Evolutionary conservation across 2,329 filamentous ascomycete genomes (phyloP).

Genomic region (Verticillium nonalfalfae): DNA sequence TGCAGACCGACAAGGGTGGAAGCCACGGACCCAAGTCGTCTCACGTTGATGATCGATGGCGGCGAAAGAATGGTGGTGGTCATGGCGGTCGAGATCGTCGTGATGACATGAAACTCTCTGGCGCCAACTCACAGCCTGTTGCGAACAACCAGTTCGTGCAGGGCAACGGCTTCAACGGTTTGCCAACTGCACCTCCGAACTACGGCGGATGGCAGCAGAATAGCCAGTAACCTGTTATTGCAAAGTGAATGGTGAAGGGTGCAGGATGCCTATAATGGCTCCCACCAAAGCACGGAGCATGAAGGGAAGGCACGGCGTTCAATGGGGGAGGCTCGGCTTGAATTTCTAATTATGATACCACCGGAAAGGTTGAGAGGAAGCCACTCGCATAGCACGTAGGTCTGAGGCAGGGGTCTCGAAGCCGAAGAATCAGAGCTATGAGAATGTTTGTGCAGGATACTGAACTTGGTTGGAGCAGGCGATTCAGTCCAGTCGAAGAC

Average conservation of each 20-base stretch:
- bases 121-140: slow-evolving; percentile 14
- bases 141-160: slow-evolving; percentile 26
- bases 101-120: slow-evolving; percentile 16
- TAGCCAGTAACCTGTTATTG: background rate
- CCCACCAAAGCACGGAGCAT: background rate
- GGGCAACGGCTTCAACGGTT: slow-evolving; percentile 20
- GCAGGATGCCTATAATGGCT: background rate
- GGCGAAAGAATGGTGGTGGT: slow-evolving; percentile 15
- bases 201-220: background rate
- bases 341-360: background rate
- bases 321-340: background rate
- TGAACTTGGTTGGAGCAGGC: background rate
- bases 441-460: background rate
- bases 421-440: background rate
- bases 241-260: background rate
- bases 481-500: too few relatives aligned
- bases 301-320: background rate
- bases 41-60: slow-evolving; percentile 32
- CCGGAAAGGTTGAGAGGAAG: background rate
- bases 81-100: slow-evolving; percentile 11
- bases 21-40: slow-evolving; percentile 59
- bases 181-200: background rate
- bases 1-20: slow-evolving; percentile 63
- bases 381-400: background rate
- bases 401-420: background rate